These are phyloP conservation scores for Talaromyces sp. DNA, from an alignment of 2,329 filamentous ascomycete genomes.

Conservation along the genomic window DNA sequence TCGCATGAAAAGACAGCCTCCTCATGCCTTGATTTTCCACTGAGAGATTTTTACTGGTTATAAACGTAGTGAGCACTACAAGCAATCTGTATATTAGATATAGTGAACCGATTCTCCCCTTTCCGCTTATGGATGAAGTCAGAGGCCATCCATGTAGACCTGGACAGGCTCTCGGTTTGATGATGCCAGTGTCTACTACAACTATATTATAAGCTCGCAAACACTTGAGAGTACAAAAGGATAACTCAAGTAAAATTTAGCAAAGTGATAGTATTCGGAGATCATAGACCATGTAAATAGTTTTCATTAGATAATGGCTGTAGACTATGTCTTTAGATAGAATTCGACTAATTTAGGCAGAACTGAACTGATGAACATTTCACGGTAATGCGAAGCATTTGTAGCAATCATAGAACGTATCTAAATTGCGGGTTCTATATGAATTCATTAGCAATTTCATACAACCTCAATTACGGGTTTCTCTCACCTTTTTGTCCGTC, in stretches of 20 bases:
- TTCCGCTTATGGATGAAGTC: no score
- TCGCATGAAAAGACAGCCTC: no score
- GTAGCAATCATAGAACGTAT: neutral
- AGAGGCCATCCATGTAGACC: no score
- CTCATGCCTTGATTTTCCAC: no score
- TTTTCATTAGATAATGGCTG: neutral
- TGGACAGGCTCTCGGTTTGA: no score
- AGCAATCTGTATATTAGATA: no score
- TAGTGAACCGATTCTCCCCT: no score
- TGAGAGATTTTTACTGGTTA: no score
- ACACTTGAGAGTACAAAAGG: neutral
- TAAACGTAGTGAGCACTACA: no score
- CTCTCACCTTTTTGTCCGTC: conserved; percentile 7
- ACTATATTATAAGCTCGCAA: no score
- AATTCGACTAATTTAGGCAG: neutral
- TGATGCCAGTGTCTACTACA: no score
- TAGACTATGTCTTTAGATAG: neutral
- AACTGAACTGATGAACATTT: neutral
- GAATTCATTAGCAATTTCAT: neutral
- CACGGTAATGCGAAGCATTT: neutral
- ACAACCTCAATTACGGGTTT: neutral
- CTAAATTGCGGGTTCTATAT: neutral
- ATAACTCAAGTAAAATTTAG: neutral
- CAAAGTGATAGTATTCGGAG: neutral
- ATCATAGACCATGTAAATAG: no score